phyloP scores from a whole-genome alignment of 2,329 filamentous ascomycete genomes.

The Calcarisporium arbuscula region DNA sequence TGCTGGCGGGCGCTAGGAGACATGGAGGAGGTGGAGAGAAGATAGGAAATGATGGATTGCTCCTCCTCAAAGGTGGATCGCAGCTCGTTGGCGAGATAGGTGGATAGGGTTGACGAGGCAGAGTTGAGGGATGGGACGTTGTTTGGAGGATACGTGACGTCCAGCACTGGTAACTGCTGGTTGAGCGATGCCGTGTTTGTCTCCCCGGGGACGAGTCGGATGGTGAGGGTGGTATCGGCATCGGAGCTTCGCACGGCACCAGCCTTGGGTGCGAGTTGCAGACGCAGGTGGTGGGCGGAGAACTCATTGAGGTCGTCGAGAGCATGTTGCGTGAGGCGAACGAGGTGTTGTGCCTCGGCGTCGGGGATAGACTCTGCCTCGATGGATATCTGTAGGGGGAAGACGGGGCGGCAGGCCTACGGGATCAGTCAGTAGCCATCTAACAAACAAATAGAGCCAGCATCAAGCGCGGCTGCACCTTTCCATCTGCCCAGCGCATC shows the following conservation, averaged over 20 bases:
- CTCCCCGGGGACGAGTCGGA: slow-evolving; percentile 63
- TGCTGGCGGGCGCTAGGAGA: slow-evolving; percentile 40
- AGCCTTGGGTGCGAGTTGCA: slow-evolving; percentile 26
- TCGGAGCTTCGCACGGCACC: slow-evolving; percentile 11
- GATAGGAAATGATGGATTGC: slow-evolving; percentile 74
- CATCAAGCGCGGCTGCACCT: slow-evolving; percentile 46
- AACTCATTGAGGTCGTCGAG: slow-evolving; percentile 85
- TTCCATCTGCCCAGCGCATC: slow-evolving; percentile 86
- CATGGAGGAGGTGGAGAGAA: slow-evolving; percentile 55
- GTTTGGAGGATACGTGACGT: slow-evolving; percentile 69
- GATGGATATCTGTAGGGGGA: slow-evolving; percentile 77
- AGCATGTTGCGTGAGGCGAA: slow-evolving; percentile 76
- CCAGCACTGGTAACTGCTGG: slow-evolving; percentile 62
- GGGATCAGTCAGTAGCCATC: slow-evolving; percentile 7
- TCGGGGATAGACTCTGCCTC: slow-evolving; percentile 60
- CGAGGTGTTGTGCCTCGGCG: slow-evolving; percentile 63
- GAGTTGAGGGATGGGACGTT: slow-evolving; percentile 61
- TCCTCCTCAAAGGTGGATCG: slow-evolving; percentile 80
- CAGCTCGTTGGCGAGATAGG: slow-evolving; percentile 72
- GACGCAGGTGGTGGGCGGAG: slow-evolving; percentile 71
- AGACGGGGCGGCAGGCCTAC: slow-evolving; percentile 83
- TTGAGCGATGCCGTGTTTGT: slow-evolving; percentile 58
- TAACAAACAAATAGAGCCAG: not conserved
- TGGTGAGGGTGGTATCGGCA: slow-evolving; percentile 54
- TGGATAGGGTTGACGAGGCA: slow-evolving; percentile 66